Evolutionary conservation across 108 stramenopile genomes (phyloP).

Genomic region (Schizochytrium sp.): DNA sequence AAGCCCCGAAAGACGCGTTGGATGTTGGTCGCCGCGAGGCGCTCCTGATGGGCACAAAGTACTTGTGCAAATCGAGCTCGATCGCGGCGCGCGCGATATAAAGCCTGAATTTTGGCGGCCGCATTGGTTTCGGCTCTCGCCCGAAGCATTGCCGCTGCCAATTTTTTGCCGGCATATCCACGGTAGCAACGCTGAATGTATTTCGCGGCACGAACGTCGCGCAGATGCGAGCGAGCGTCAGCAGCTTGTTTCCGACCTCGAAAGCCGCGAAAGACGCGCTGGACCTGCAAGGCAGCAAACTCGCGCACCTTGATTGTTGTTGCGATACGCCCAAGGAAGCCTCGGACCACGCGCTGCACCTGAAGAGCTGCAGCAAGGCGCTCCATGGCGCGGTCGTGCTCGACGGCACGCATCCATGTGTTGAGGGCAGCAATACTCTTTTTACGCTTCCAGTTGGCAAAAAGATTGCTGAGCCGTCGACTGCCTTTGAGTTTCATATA

Average conservation of each 20-base stretch:
- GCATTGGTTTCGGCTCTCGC: background rate
- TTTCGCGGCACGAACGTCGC: background rate
- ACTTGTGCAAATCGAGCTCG: background rate
- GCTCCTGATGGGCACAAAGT: background rate
- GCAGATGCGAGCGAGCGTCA: background rate
- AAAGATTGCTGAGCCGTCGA: background rate
- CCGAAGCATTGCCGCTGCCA: background rate
- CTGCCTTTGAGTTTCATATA: conserved; percentile 14
- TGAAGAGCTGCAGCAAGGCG: background rate
- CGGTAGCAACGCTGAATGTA: conserved; percentile 15
- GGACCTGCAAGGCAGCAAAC: background rate
- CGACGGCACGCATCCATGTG: background rate
- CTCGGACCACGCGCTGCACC: background rate
- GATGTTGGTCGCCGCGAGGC: background rate
- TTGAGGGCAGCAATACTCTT: background rate
- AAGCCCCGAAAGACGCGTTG: conserved; percentile 6
- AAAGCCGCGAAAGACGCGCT: background rate
- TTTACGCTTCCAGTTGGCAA: conserved; percentile 12
- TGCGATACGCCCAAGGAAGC: background rate
- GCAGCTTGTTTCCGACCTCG: background rate
- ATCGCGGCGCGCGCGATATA: background rate
- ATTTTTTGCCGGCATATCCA: background rate
- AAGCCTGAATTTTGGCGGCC: background rate
- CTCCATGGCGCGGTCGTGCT: background rate
- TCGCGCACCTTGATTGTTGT: background rate